Evolutionary conservation across 2,329 filamentous ascomycete species (phyloP), one percentile per base, ranked within the genome.

Genomic region (Zasmidium angulare): DNA sequence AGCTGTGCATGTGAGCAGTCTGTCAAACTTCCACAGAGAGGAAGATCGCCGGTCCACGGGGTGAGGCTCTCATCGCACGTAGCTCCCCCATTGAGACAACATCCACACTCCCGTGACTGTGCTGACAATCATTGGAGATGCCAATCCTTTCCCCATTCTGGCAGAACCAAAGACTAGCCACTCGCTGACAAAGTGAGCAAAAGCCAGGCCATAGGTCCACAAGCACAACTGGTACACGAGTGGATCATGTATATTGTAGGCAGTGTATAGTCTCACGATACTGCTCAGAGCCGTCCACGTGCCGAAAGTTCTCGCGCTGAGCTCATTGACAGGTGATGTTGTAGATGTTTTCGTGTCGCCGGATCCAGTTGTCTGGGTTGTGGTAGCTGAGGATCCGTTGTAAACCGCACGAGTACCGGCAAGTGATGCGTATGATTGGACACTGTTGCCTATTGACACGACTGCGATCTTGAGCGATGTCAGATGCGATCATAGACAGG

Each of bases 391-490:
- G 3, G 21, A 78, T 75, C 86, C 86, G 67, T 88, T 86, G 81
- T 98, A 99, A 71, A 98, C 85, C 74, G 91, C 89, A n/a, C 88
- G 86, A 7, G 92, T 92, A 78, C 90, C 96, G 74, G 87, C 82
- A 2, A 93, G 82, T 19, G 91, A 96, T 36, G 80, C 71, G 77
- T 96, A 96, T 72, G 90, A 86, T 80, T 97, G 93, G 50, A 96
- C 74, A 36, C 87, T 89, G 81, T 99, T 99, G 70, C 86, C 88
- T 60, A 95, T 82, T 26, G 93, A 91, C 58, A 96, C 84, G 58
- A 92, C 72, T 58, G 91, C 91, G 72, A 96, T 84, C 93, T 97
- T 65, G 9, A 14, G 24, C 9, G 29, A 26, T 53, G 47, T 54
- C 11, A 54, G 61, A 31, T 53, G 46, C 47, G 24, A 56, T 23